Conservation (phyloP, 139 green algal genomes). For the Coccomyxa sp. region DNA sequence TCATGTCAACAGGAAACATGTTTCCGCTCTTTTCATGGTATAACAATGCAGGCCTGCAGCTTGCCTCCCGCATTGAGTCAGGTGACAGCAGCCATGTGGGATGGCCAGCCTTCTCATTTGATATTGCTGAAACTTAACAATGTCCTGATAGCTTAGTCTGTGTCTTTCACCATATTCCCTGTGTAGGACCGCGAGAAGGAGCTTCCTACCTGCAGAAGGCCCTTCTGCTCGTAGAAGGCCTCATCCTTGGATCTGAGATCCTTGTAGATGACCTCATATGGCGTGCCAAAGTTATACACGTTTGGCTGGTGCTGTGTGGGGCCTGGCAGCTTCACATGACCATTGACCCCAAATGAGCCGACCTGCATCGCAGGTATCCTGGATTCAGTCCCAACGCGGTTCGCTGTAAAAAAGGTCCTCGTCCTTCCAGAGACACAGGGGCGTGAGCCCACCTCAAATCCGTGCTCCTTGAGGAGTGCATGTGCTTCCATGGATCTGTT, state of each 20-base stretch:
- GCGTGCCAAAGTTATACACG: conserved; percentile 84
- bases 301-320: conserved; percentile 70
- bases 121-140: no score
- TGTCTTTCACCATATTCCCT: no score
- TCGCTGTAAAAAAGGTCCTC: no score
- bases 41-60: background rate
- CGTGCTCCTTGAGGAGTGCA: conserved; percentile 54
- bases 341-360: conserved; percentile 73
- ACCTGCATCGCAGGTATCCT: conserved; percentile 23
- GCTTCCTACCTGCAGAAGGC: conserved; percentile 61
- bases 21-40: no score
- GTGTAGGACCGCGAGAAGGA: no score
- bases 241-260: conserved; percentile 60
- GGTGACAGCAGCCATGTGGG: no score
- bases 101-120: no score
- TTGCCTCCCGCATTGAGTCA: background rate
- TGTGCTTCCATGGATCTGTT: conserved; percentile 84
- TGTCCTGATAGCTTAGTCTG: background rate
- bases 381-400: background rate
- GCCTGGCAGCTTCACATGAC: conserved; percentile 80
- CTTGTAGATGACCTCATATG: conserved; percentile 68
- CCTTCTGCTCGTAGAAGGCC: conserved; percentile 72
- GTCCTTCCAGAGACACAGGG: background rate
- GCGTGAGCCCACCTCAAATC: conserved; percentile 49
- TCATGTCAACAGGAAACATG: no score